Conservation (phyloP, 2,329 filamentous ascomycete species). For the Thermomyces lanuginosus region DNA sequence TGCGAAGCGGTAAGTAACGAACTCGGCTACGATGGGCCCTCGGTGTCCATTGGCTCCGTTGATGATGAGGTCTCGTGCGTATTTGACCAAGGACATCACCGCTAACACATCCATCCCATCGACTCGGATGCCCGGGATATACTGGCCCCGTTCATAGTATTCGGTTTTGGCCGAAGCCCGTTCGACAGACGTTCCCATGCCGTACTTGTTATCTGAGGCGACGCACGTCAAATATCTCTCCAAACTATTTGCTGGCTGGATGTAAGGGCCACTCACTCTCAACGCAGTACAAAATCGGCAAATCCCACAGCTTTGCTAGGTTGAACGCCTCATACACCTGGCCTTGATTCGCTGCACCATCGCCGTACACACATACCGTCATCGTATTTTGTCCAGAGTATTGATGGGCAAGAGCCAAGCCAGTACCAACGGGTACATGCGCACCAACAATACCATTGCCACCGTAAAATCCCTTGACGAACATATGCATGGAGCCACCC, state of each 20-base stretch:
- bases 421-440: constrained; percentile 84
- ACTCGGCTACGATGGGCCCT: constrained; percentile 82
- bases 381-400: constrained; percentile 69
- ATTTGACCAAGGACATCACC: constrained; percentile 78
- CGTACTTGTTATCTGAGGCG: constrained; percentile 81
- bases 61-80: constrained; percentile 58
- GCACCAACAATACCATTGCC: constrained; percentile 95
- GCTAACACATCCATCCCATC: constrained; percentile 96
- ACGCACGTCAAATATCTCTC: not conserved
- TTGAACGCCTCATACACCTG: constrained; percentile 98
- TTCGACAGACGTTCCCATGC: constrained; percentile 86
- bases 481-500: constrained; percentile 98
- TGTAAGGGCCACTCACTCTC: constrained; percentile 49
- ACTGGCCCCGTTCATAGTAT: constrained; percentile 98
- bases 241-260: constrained; percentile 1
- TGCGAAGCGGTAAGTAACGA: constrained; percentile 91
- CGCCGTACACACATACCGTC: constrained; percentile 74
- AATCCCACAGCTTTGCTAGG: constrained; percentile 95
- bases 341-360: constrained; percentile 90
- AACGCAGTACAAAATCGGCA: constrained; percentile 81
- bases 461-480: constrained; percentile 83
- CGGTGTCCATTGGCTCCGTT: constrained; percentile 49
- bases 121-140: constrained; percentile 91
- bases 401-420: constrained; percentile 83
- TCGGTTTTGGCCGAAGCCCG: constrained; percentile 83